Evolutionary conservation across 257 asterid genomes (phyloP).

Genomic region (Lycium barbarum): DNA sequence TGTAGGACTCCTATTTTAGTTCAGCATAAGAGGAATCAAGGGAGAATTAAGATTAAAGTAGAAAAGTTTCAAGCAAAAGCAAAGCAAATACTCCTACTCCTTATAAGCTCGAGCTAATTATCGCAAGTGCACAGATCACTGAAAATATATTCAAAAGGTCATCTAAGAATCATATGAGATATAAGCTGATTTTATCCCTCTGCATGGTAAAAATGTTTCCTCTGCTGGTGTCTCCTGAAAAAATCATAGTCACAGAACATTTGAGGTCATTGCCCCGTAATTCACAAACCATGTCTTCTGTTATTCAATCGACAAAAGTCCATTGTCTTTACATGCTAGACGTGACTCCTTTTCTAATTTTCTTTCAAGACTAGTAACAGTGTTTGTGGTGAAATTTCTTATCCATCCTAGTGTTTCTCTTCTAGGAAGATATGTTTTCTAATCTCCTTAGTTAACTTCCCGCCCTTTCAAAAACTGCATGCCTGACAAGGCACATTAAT

Average conservation of each 20-base stretch:
- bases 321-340: constrained; percentile 6
- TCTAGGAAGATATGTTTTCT: background rate
- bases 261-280: no score
- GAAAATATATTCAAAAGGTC: background rate
- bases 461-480: background rate
- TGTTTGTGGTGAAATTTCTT: background rate
- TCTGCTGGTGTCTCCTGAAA: background rate
- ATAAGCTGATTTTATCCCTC: background rate
- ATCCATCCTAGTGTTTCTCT: constrained; percentile 18
- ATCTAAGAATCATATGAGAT: background rate
- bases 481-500: background rate
- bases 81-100: background rate
- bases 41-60: background rate
- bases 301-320: background rate
- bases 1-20: background rate
- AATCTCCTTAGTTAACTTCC: background rate
- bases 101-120: background rate
- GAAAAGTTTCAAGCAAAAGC: background rate
- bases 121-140: background rate
- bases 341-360: background rate
- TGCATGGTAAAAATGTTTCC: background rate
- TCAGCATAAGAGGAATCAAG: background rate
- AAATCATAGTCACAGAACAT: background rate
- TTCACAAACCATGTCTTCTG: background rate
- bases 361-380: background rate